Evolutionary conservation across 1,284 basidiomycete species (phyloP).

Genomic region (Sparassis latifolia): DNA sequence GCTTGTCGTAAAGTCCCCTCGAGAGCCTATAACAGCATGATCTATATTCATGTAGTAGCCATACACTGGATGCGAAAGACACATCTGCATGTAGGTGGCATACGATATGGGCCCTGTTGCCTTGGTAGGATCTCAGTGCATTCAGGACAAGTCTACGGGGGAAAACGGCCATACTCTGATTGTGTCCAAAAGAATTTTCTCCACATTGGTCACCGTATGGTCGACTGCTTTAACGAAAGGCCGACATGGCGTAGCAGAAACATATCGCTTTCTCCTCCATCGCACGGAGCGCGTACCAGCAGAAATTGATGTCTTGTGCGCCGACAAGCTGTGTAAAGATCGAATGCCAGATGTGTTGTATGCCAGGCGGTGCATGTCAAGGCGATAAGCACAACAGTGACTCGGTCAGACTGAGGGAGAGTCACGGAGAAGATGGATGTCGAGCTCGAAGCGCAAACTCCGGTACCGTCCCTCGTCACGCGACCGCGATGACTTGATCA

Average conservation of each 20-base stretch:
- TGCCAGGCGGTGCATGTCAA: too few species aligned
- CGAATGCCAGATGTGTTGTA: too few species aligned
- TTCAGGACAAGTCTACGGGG: background rate
- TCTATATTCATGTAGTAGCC: slow-evolving; percentile 84
- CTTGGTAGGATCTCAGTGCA: slow-evolving; percentile 31
- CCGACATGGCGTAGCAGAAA: background rate
- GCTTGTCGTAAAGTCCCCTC: slow-evolving; percentile 94
- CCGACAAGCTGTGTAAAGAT: too few species aligned
- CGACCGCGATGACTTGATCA: background rate
- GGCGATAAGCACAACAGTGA: too few species aligned
- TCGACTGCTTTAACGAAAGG: slow-evolving; percentile 5
- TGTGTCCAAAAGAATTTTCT: slow-evolving; percentile 59
- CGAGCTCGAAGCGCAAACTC: too few species aligned
- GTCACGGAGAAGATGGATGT: too few species aligned
- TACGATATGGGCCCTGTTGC: slow-evolving; percentile 83
- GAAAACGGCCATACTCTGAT: slow-evolving; percentile 45
- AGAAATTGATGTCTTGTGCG: too few species aligned
- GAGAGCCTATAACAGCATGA: slow-evolving; percentile 75
- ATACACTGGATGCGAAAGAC: slow-evolving; percentile 78
- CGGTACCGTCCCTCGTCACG: background rate
- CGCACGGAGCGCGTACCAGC: too few species aligned
- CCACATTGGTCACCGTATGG: slow-evolving; percentile 28
- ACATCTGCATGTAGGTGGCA: slow-evolving; percentile 85
- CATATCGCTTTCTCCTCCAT: too few species aligned
- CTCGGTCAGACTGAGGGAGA: too few species aligned